Percentiles rank a stretch among this genome's conserved stretches.
These are phyloP conservation scores for Leishmania tropica DNA, from an alignment of 208 protist species.

Conservation along the genomic window DNA sequence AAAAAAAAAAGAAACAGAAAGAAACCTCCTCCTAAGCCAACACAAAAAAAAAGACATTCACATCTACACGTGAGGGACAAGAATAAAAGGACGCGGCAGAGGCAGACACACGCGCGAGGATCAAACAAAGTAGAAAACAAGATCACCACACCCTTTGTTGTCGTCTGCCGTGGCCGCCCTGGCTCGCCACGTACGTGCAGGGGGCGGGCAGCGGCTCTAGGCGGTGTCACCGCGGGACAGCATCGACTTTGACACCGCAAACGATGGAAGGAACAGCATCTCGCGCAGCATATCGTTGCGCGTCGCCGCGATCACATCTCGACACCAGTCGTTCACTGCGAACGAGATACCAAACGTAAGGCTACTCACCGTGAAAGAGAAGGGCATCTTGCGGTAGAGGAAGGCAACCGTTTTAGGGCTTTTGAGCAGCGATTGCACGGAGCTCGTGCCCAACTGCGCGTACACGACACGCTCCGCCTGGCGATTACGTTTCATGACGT, in stretches of 20 bases:
- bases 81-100: neutral
- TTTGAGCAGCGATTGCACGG: conserved; percentile 50
- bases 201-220: neutral
- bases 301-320: conserved; percentile 56
- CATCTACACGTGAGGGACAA: neutral
- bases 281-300: conserved; percentile 72
- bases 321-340: conserved; percentile 77
- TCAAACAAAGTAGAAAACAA: neutral
- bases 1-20: neutral
- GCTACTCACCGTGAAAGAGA: conserved; percentile 66
- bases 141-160: neutral
- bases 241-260: neutral
- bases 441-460: conserved; percentile 33
- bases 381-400: conserved; percentile 79
- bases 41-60: neutral
- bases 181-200: neutral
- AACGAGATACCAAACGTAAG: conserved; percentile 84
- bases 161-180: neutral
- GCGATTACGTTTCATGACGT: conserved; percentile 80
- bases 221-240: neutral
- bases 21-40: neutral
- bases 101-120: neutral
- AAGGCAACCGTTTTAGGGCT: conserved; percentile 49
- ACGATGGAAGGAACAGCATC: conserved; percentile 41
- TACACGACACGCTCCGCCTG: conserved; percentile 73